Evolutionary conservation across 2,329 filamentous ascomycete genomes (phyloP).

Genomic region (Trichoderma simmonsii): DNA sequence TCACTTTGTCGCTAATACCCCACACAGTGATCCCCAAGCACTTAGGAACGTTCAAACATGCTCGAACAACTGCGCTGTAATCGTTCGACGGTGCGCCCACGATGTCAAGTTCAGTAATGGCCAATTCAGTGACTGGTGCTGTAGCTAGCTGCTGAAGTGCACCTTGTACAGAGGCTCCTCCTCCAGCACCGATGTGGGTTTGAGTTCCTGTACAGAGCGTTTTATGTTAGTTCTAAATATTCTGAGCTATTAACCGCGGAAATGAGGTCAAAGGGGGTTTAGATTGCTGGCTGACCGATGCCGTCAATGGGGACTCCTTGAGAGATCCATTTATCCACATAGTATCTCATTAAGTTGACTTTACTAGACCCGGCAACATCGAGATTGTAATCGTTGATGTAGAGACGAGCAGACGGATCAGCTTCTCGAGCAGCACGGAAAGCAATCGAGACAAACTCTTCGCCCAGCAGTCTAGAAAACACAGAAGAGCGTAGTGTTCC

Average conservation of each 20-base stretch:
- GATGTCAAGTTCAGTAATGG: conserved; percentile 2
- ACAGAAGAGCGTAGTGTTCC: conserved; percentile 3
- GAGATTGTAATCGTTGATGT: conserved; percentile 9
- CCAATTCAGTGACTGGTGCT: neutral
- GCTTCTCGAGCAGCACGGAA: neutral
- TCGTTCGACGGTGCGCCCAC: neutral
- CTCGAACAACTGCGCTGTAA: neutral
- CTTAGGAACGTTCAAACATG: neutral
- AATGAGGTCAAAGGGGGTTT: neutral
- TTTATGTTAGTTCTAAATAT: neutral
- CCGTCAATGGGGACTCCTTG: conserved; percentile 5
- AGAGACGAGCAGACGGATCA: neutral
- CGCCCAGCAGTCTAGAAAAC: neutral
- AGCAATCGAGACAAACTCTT: conserved; percentile 5
- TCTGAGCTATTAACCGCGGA: neutral
- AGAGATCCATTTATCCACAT: conserved; percentile 7
- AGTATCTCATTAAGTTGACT: neutral
- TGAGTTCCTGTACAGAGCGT: neutral
- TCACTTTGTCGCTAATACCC: conserved; percentile 5
- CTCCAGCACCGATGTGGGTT: neutral
- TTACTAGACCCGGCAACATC: neutral
- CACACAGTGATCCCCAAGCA: neutral
- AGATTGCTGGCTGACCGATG: neutral
- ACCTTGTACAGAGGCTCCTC: neutral
- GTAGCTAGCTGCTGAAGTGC: conserved; percentile 5